These are phyloP conservation scores for Termitomyces sp. DNA, from an alignment of 768 basidiomycete species.

Conservation along the genomic window DNA sequence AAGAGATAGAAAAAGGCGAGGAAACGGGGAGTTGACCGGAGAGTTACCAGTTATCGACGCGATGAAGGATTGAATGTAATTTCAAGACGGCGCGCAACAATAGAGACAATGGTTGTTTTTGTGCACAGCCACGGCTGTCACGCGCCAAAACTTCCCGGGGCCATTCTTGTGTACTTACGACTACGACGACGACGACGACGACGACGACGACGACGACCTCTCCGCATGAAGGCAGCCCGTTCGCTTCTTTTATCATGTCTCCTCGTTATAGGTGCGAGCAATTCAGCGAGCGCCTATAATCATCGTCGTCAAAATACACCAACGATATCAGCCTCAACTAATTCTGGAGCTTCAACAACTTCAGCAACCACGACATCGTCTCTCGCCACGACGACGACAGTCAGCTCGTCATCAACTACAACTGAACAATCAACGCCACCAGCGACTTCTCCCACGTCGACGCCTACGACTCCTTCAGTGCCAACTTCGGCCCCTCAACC, in stretches of 20 bases:
- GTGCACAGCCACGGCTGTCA: constrained; percentile 17
- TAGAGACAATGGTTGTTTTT: neutral
- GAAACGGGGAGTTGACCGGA: too few species aligned
- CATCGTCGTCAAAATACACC: constrained; percentile 5
- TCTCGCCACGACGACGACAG: constrained; percentile 7
- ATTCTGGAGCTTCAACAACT: constrained; percentile 1
- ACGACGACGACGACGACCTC: constrained; percentile 8
- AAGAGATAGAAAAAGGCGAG: too few species aligned
- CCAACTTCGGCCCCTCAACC: neutral
- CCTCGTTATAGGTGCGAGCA: constrained; percentile 17
- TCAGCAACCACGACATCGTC: constrained; percentile 10
- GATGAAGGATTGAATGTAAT: too few species aligned
- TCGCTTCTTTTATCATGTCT: constrained; percentile 21
- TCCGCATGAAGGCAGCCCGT: constrained; percentile 19
- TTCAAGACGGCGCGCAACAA: too few species aligned
- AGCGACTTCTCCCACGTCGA: constrained; percentile 6
- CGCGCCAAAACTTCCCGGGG: constrained; percentile 13
- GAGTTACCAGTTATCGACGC: too few species aligned
- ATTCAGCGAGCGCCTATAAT: constrained; percentile 15
- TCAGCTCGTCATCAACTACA: constrained; percentile 8
- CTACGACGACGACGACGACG: constrained; percentile 7
- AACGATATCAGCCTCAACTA: neutral
- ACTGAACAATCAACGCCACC: neutral
- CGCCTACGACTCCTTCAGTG: constrained; percentile 1
- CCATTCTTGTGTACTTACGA: constrained; percentile 1